Evolutionary conservation across 306 rosid genomes (phyloP).

Genomic region (Nissolia schottii): DNA sequence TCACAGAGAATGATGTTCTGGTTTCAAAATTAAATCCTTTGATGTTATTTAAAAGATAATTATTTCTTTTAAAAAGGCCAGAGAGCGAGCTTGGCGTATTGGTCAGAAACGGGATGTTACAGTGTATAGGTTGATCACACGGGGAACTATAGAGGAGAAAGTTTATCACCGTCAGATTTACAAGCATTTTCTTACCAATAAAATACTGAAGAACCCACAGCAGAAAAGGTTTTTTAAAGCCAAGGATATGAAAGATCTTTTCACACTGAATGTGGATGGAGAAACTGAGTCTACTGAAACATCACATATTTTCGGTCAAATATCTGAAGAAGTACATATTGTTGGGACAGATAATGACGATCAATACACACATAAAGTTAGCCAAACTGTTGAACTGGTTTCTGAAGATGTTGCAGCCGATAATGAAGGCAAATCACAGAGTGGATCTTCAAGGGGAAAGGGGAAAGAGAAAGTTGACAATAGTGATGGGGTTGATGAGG

Average conservation of each 20-base stretch:
- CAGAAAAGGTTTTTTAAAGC: conserved; percentile 96
- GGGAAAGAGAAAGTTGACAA: conserved; percentile 63
- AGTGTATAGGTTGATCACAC: conserved; percentile 85
- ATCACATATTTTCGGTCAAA: conserved; percentile 68
- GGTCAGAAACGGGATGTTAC: conserved; percentile 97
- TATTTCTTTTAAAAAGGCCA: conserved; percentile 62
- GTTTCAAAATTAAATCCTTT: conserved; percentile 15
- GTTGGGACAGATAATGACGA: conserved; percentile 51
- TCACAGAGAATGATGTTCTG: conserved; percentile 3
- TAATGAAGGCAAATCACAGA: conserved; percentile 30
- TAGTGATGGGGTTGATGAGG: conserved; percentile 52
- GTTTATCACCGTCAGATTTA: conserved; percentile 96
- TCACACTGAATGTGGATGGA: conserved; percentile 65
- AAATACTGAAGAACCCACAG: conserved; percentile 90
- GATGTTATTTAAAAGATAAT: conserved; percentile 18
- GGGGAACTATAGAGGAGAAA: conserved; percentile 97
- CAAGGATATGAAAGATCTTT: conserved; percentile 98
- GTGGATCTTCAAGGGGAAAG: conserved; percentile 35
- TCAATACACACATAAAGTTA: conserved; percentile 31
- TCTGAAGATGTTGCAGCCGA: conserved; percentile 33
- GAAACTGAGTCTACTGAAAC: conserved; percentile 83
- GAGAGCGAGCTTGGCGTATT: conserved; percentile 98
- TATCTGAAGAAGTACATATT: conserved; percentile 64
- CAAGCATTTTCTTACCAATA: conserved; percentile 94
- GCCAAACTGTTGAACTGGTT: conserved; percentile 17